Evolutionary conservation across 116 monocot species (phyloP), one percentile per base, ranked within the genome.

Genomic region (Trichopus zeylanicus): DNA sequence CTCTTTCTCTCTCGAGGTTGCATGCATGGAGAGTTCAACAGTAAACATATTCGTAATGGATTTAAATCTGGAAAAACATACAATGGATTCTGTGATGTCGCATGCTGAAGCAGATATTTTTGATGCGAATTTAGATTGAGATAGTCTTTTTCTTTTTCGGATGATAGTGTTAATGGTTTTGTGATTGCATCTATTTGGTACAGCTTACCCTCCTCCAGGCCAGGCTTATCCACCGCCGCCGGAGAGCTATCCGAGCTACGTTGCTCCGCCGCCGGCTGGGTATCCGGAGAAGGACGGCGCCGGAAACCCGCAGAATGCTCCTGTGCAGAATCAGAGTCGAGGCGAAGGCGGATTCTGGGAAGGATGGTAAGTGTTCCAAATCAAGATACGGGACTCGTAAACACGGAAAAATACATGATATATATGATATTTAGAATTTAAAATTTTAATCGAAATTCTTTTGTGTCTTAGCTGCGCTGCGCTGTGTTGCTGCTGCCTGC

Each of bases 311-410:
- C 60, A 23, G 46, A 25, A 42, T 13, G 60, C 11, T 3, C 60
- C 60, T 7, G 26, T 46, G 9, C 13, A 60, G 60, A 60, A 42
- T 23, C 37, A 60, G 46, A 60, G 60, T 46, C 57, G 57, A 3
- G 38, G 60, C 15, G 60, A 38, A 0, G 42, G 25, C 27, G 60
- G 60, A 5, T 60, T 60, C 60, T 60, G 60, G 60, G 60, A 60
- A 60, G 60, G 60, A 60, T 60, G 60, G 60, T 60, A 26, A 60
- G 27, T 46, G 15, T 31, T 1, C 21, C 20, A n/a, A 12, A 6
- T 18, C 8, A n/a, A n/a, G n/a, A n/a, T n/a, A n/a, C n/a, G n/a
- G n/a, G n/a, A n/a, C n/a, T n/a, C n/a, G n/a, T n/a, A n/a, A n/a
- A n/a, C n/a, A n/a, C n/a, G n/a, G n/a, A n/a, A n/a, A n/a, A n/a